These are phyloP conservation scores for Pestalotiopsis sp. DNA, from an alignment of 2,329 filamentous ascomycete genomes.

Conservation along the genomic window DNA sequence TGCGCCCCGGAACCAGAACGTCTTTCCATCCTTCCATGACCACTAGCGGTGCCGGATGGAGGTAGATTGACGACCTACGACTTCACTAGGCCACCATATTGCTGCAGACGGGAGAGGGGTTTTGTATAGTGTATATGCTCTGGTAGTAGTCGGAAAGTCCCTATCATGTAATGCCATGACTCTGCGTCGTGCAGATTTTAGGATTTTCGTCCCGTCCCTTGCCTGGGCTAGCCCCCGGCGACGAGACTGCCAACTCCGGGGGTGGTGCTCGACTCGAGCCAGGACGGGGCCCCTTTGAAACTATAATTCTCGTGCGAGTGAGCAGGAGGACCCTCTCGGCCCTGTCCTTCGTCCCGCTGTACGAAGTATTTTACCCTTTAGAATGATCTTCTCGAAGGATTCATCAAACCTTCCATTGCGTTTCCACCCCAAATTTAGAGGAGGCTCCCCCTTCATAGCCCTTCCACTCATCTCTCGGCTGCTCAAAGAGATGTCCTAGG, in stretches of 20 bases:
- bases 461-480: neutral
- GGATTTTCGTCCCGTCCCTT: slow-evolving; percentile 3
- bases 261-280: neutral
- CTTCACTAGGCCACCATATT: neutral
- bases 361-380: neutral
- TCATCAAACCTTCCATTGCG: neutral
- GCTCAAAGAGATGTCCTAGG: neutral
- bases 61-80: neutral
- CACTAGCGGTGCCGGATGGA: neutral
- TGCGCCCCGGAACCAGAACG: too few relatives aligned
- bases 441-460: neutral
- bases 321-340: neutral
- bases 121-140: neutral
- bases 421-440: neutral
- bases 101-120: neutral
- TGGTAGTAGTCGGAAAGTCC: neutral
- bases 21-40: neutral
- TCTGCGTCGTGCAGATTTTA: neutral
- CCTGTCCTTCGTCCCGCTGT: neutral
- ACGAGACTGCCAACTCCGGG: neutral
- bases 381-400: neutral
- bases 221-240: neutral
- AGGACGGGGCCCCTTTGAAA: neutral
- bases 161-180: neutral
- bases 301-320: neutral